Base-by-base conservation (phyloP, 1,284 basidiomycete genomes). In the Ceratobasidium sp. region DNA sequence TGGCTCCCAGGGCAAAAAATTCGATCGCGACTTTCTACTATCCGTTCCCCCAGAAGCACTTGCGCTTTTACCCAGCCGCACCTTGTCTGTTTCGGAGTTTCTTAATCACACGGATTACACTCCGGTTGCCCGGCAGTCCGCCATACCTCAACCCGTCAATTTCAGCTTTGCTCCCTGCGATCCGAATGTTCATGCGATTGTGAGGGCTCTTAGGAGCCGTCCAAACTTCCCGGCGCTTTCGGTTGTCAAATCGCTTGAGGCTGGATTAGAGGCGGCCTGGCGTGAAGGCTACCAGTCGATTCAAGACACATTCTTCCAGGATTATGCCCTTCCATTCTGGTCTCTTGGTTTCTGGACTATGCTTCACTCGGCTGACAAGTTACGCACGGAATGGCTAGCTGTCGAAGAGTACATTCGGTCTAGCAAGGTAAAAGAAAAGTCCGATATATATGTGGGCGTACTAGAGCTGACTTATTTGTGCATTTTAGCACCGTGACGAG, bases 251-350 rank as follows among this genome's bases (percentile, higher is more conserved):
- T 28, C 17, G 45, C 63, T 65, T 33, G 6, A 26, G 13, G 26
- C 13, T 17, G 23, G n/a, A 17, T 28, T 65, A 10, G 63, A 42
- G 7, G 17, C 33, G 23, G 63, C 63, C 13, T 65, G 63, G 63
- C 42, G 20, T 26, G 42, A 47, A 17, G 63, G 63, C 39, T 7
- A 45, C 42, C 37, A 17, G 3, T 47, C 23, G 1, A 45, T 65
- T 28, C 37, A 26, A 23, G 63, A 65, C 42, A 45, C 45, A 4
- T 45, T 23, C n/a, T 65, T 37, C 42, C 31, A 7, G 1, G n/a
- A 42, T 1, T 65, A 26, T 26, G 31, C 63, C 7, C 39, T 65
- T 31, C 63, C 63, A 11, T 47, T 65, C 45, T 65, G 63, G 63
- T 4, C 20, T 26, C 17, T 65, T 5, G 35, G 4, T 28, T 26